phyloP scores from a whole-genome alignment of 2,329 filamentous ascomycete species.

The Penicillium sp. region DNA sequence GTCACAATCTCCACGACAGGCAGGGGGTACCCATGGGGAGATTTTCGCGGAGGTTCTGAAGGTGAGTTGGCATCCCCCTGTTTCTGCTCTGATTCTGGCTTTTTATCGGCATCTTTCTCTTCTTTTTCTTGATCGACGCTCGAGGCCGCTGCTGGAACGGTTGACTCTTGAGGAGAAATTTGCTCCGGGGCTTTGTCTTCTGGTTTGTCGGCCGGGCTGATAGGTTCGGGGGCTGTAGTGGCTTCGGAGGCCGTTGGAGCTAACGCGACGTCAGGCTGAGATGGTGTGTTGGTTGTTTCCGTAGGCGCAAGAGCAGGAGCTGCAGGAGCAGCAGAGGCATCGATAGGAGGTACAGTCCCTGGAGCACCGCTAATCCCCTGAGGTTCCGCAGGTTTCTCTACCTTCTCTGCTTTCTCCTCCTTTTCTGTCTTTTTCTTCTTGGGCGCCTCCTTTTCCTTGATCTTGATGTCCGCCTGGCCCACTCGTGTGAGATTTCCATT shows the following conservation, averaged over 20 bases:
- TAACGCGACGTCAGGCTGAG: background rate
- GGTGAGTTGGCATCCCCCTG: background rate
- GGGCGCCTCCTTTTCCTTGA: slow-evolving; percentile 45
- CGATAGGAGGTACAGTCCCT: background rate
- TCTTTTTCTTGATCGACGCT: background rate
- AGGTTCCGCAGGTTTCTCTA: slow-evolving; percentile 23
- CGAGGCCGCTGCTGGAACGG: too few relatives aligned
- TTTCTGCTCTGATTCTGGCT: background rate
- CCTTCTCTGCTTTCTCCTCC: slow-evolving; percentile 32
- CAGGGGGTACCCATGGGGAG: slow-evolving; percentile 3
- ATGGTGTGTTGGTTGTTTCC: background rate
- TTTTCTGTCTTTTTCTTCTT: slow-evolving; percentile 37
- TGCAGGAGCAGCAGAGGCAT: background rate
- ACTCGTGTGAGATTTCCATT: slow-evolving; percentile 72
- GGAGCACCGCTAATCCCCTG: slow-evolving; percentile 7
- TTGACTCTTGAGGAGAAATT: background rate
- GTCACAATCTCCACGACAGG: slow-evolving; percentile 8
- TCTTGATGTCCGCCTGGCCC: slow-evolving; percentile 59
- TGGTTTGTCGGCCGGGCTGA: background rate
- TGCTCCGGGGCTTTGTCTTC: background rate
- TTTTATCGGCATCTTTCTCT: background rate
- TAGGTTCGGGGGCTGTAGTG: background rate
- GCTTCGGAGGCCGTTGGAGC: background rate
- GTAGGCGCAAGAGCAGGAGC: background rate
- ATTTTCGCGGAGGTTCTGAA: background rate